phyloP scores from a whole-genome alignment of 2,329 filamentous ascomycete species.

The Scopulariopsis brevicaulis region DNA sequence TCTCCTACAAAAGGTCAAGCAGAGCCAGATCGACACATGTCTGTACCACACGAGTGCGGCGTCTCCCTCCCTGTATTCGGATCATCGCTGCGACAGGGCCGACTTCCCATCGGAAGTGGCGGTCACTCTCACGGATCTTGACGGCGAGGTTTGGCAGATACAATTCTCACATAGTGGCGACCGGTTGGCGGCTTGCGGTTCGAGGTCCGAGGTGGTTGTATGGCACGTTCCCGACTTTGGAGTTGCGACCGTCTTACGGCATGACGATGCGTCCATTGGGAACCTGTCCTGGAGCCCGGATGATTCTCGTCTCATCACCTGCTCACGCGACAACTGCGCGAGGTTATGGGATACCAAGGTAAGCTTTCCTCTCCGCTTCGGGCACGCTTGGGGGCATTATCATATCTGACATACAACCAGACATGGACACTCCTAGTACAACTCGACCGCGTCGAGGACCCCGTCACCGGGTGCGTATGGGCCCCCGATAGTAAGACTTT shows the following conservation, averaged over 20 bases:
- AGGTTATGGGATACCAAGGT: conserved; percentile 65
- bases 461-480: conserved; percentile 88
- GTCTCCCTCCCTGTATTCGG: conserved; percentile 76
- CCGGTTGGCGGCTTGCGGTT: conserved; percentile 72
- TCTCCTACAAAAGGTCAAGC: conserved; percentile 73
- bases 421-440: conserved; percentile 51
- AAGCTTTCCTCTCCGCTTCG: conserved; percentile 16
- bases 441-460: conserved; percentile 64
- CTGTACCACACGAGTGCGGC: conserved; percentile 75
- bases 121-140: conserved; percentile 59
- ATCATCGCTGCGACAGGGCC: conserved; percentile 71
- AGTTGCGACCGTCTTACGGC: conserved; percentile 48
- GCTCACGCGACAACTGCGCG: conserved; percentile 62
- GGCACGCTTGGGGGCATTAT: not conserved
- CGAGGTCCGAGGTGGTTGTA: conserved; percentile 63
- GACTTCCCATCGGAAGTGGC: conserved; percentile 68
- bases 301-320: conserved; percentile 75
- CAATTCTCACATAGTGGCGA: conserved; percentile 82
- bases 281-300: conserved; percentile 90
- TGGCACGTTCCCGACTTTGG: conserved; percentile 68
- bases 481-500: conserved; percentile 66
- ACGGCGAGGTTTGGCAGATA: conserved; percentile 76
- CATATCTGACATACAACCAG: conserved; percentile 21
- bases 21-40: conserved; percentile 71
- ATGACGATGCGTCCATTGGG: conserved; percentile 61